A percentile compares a stretch with the other conserved stretches of the same genome.
These are phyloP conservation scores for Phoma sp. DNA, from an alignment of 2,329 filamentous ascomycete genomes.

Conservation along the genomic window DNA sequence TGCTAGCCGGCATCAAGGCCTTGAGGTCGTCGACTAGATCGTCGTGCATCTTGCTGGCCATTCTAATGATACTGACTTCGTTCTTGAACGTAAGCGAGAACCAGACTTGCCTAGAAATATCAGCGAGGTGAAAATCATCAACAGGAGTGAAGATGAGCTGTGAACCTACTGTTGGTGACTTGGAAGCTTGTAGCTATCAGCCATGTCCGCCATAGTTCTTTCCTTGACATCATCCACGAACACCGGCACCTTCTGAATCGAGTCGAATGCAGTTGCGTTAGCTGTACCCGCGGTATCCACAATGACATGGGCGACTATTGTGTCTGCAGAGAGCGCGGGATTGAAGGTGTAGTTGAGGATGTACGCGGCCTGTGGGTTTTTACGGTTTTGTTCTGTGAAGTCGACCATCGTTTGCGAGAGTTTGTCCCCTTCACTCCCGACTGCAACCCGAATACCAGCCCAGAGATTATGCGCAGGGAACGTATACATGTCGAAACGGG, in stretches of 20 bases:
- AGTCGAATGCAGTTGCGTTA: not conserved
- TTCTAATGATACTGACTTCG: slow-evolving; percentile 39
- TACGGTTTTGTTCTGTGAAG: slow-evolving; percentile 34
- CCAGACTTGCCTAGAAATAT: slow-evolving; percentile 18
- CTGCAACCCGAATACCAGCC: slow-evolving; percentile 17
- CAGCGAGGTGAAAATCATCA: not conserved
- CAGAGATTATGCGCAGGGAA: slow-evolving; percentile 24
- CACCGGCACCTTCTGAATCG: slow-evolving; percentile 16
- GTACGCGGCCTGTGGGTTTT: slow-evolving; percentile 15
- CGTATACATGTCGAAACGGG: slow-evolving; percentile 48
- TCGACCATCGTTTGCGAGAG: slow-evolving; percentile 12
- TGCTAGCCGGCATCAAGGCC: not conserved
- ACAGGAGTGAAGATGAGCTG: not conserved
- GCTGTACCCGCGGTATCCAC: slow-evolving; percentile 16
- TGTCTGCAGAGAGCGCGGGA: not conserved
- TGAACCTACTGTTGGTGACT: slow-evolving; percentile 11
- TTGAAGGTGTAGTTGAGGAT: slow-evolving; percentile 18
- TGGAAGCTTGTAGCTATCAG: slow-evolving; percentile 10
- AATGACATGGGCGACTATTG: slow-evolving; percentile 13
- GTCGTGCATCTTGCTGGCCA: slow-evolving; percentile 48
- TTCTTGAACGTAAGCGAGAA: slow-evolving; percentile 35
- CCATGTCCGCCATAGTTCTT: slow-evolving; percentile 20
- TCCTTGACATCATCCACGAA: slow-evolving; percentile 18
- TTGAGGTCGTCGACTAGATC: slow-evolving; percentile 42
- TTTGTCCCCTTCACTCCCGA: not conserved